Evolutionary conservation across 306 rosid species (phyloP).

Genomic region (Quercus glauca): DNA sequence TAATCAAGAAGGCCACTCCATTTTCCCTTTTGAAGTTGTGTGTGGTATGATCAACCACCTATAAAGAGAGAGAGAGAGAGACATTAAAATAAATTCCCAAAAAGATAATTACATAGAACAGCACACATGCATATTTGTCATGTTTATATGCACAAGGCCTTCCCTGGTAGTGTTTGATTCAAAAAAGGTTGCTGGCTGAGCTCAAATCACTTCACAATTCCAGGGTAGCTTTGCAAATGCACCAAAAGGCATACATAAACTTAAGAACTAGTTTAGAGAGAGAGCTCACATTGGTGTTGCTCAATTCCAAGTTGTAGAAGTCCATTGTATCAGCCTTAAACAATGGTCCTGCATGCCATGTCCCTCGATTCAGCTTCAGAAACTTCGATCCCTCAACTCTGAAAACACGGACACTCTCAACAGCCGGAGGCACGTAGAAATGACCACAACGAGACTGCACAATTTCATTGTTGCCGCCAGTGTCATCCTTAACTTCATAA

Average conservation of each 20-base stretch:
- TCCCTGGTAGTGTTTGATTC: background rate
- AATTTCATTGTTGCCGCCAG: conserved; percentile 5
- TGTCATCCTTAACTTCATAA: conserved; percentile 24
- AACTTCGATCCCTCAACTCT: conserved; percentile 69
- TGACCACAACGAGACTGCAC: conserved; percentile 53
- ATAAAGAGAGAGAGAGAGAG: background rate
- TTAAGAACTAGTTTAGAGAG: background rate
- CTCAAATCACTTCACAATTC: background rate
- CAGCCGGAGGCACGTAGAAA: conserved; percentile 56
- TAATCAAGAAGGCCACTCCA: conserved; percentile 50
- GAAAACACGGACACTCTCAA: conserved; percentile 59
- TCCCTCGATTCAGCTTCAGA: conserved; percentile 74
- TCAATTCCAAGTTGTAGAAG: conserved; percentile 74
- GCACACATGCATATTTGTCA: background rate
- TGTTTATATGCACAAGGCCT: background rate
- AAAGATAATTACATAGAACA: background rate
- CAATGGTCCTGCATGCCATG: conserved; percentile 97
- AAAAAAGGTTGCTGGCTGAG: background rate
- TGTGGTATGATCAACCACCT: conserved; percentile 70
- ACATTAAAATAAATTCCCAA: background rate
- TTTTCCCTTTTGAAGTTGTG: conserved; percentile 46
- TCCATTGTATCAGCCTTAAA: conserved; percentile 53
- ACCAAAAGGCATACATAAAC: conserved; percentile 1
- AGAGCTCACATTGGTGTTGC: conserved; percentile 61
- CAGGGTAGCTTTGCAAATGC: conserved; percentile 9